These are phyloP conservation scores for Schizosaccharomyces versatilis DNA, from an alignment of 1,139 yeast species.

Conservation along the genomic window DNA sequence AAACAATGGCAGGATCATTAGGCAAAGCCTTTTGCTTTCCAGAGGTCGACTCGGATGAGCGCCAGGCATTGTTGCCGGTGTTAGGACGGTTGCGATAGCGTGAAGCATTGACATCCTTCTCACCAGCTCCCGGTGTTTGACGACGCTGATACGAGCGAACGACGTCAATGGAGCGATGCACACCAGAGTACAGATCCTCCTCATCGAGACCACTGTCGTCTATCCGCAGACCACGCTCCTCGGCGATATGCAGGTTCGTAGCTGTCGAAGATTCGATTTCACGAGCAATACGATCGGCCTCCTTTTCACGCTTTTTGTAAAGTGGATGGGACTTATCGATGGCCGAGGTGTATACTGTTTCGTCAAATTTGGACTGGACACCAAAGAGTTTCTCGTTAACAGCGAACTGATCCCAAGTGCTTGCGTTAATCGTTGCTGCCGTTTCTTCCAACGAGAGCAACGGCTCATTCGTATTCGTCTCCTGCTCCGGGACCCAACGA, in stretches of 20 bases:
- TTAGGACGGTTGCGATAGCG: constrained; percentile 5
- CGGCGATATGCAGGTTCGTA: constrained; percentile 63
- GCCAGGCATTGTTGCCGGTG: background rate
- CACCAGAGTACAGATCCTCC: constrained; percentile 92
- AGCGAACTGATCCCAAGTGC: constrained; percentile 76
- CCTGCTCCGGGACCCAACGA: background rate
- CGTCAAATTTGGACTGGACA: constrained; percentile 68
- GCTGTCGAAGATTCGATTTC: constrained; percentile 53
- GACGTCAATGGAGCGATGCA: constrained; percentile 21
- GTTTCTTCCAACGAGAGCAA: background rate
- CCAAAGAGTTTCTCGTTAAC: constrained; percentile 79
- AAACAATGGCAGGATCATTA: constrained; percentile 7
- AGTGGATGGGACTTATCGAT: constrained; percentile 59
- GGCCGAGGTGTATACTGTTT: constrained; percentile 68
- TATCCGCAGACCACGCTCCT: constrained; percentile 55
- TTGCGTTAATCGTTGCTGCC: background rate
- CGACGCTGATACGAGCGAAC: background rate
- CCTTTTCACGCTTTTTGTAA: constrained; percentile 37
- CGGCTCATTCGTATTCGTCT: background rate
- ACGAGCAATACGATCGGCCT: constrained; percentile 58
- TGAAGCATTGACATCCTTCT: background rate
- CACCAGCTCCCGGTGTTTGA: background rate
- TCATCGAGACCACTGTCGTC: constrained; percentile 83
- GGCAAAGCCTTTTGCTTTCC: background rate
- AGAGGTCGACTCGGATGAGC: no score